Evolutionary conservation across 768 basidiomycete species (phyloP), one percentile per base, ranked within the genome.

Genomic region (Holtermannia corniformis): DNA sequence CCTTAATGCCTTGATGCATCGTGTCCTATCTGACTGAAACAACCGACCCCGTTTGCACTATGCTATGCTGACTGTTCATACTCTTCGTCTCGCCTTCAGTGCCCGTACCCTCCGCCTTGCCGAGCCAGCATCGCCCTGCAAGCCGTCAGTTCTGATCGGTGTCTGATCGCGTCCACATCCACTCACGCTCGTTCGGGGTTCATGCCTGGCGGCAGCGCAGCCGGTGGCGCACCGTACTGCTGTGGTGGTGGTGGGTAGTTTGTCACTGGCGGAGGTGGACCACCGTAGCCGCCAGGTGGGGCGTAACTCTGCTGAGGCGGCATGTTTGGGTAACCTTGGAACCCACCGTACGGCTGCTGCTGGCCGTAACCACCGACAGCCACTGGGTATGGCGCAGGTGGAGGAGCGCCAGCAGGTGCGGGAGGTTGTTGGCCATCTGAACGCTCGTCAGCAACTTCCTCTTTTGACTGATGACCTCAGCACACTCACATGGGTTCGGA

Each of bases 121-220:
- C 65, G 51, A 16, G 55, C 59, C 2, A 67, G 27, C 65, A 67
- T 67, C 41, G 65, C 65, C 21, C 62, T 64, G 41, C 7, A 22
- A 3, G 21, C 3, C 19, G 26, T 27, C n/a, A 7, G 21, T 12
- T 47, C n/a, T n/a, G n/a, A n/a, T n/a, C n/a, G n/a, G n/a, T n/a
- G n/a, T n/a, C n/a, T n/a, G n/a, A n/a, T n/a, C n/a, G n/a, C n/a
- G n/a, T n/a, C n/a, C n/a, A n/a, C n/a, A n/a, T n/a, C n/a, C 16
- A 63, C 62, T 63, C 54, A 64, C 62, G 66, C 66, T 58, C 66
- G 21, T 27, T 68, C 66, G 13, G 66, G 56, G 37, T 65, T 68
- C 52, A 67, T 67, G 11, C 64, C 63, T 23, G 4, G 10, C 11
- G 23, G 23, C 10, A 13, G 5, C 23, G 16, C 46, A 25, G 57